phyloP scores from a whole-genome alignment of 2,329 filamentous ascomycete species.

The Pyricularia sp. region DNA sequence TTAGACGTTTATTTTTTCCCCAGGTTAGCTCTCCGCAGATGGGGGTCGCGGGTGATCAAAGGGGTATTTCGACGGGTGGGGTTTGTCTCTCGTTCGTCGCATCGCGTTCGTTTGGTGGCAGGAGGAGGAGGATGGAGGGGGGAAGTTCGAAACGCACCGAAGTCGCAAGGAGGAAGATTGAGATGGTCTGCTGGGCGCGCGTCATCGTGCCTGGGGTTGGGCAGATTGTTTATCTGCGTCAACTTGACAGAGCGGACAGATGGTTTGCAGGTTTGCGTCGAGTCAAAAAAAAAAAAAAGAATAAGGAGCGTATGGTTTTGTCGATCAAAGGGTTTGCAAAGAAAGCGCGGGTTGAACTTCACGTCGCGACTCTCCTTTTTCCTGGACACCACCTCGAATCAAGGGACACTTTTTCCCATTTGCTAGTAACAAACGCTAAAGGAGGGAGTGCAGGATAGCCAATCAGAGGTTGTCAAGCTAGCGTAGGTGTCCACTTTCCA shows the following conservation, averaged over 20 bases:
- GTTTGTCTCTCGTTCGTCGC: not conserved
- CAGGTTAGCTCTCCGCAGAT: too few species aligned
- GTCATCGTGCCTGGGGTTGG: constrained; percentile 58
- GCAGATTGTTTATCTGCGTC: not conserved
- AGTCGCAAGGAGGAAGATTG: constrained; percentile 74
- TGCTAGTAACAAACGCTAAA: not conserved
- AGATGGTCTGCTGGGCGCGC: constrained; percentile 86
- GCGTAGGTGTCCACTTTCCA: not conserved
- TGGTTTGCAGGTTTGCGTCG: not conserved
- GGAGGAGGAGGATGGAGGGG: too few species aligned
- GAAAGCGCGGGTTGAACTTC: not conserved
- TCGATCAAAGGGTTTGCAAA: too few species aligned
- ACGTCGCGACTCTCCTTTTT: not conserved
- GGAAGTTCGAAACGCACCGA: constrained; percentile 51
- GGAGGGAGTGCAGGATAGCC: not conserved
- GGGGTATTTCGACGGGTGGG: not conserved
- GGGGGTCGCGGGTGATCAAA: not conserved
- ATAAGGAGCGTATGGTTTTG: not conserved
- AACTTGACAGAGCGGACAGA: not conserved
- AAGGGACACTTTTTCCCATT: not conserved
- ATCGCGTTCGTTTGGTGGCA: not conserved
- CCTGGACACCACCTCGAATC: not conserved
- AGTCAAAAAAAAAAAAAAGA: not conserved
- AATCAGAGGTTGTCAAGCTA: not conserved
- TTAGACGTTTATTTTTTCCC: constrained; percentile 9